phyloP scores from a whole-genome alignment of 75 land plant species.

The Isoetes taiwanensis region DNA sequence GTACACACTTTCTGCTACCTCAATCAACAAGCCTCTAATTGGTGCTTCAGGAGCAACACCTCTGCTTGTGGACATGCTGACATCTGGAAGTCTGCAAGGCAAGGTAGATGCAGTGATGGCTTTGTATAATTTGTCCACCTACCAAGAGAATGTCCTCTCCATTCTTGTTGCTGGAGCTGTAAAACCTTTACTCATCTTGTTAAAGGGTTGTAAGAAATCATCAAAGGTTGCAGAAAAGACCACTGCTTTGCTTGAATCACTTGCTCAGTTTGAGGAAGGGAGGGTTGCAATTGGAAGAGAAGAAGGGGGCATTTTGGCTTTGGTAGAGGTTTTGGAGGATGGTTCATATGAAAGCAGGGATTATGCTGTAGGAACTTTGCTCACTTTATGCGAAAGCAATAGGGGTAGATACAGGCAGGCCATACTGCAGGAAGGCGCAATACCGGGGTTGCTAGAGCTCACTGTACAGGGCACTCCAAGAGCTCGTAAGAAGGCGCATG shows the following conservation, averaged over 20 bases:
- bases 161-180: conserved; percentile 31
- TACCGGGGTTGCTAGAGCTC: conserved; percentile 53
- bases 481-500: conserved; percentile 36
- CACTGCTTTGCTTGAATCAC: conserved; percentile 38
- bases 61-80: conserved; percentile 46
- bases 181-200: conserved; percentile 29
- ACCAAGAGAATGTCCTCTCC: conserved; percentile 13
- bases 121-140: conserved; percentile 42
- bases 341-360: conserved; percentile 45
- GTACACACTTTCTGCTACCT: conserved; percentile 49
- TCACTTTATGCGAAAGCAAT: conserved; percentile 37
- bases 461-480: conserved; percentile 42
- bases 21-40: conserved; percentile 39
- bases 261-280: conserved; percentile 42
- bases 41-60: conserved; percentile 51
- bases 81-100: conserved; percentile 42
- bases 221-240: conserved; percentile 55
- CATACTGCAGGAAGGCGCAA: conserved; percentile 58
- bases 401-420: conserved; percentile 35
- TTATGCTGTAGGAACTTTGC: conserved; percentile 40
- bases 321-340: conserved; percentile 56
- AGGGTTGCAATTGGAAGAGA: conserved; percentile 19
- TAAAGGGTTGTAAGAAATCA: conserved; percentile 48
- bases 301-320: conserved; percentile 45
- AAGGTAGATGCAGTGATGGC: conserved; percentile 65